Evolutionary conservation across 306 rosid genomes (phyloP).

Genomic region (Acacia confusa): DNA sequence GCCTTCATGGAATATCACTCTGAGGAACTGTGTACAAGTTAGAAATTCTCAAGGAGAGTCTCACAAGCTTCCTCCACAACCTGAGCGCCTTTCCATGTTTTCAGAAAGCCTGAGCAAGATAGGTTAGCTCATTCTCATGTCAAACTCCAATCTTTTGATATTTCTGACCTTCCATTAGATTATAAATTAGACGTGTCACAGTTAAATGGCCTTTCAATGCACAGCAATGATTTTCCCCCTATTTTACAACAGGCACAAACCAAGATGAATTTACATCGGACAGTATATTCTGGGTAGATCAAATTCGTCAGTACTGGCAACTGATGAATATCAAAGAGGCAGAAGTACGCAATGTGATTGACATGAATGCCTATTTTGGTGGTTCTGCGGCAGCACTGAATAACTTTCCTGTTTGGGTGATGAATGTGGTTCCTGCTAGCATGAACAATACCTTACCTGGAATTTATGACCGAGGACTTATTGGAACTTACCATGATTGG

Average conservation of each 20-base stretch:
- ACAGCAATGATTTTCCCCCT: neutral
- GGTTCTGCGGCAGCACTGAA: constrained; percentile 60
- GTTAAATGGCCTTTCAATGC: constrained; percentile 4
- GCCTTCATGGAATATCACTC: constrained; percentile 72
- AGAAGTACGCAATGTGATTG: constrained; percentile 61
- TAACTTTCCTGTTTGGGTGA: constrained; percentile 50
- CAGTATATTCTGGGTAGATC: constrained; percentile 49
- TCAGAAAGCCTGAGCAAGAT: constrained; percentile 62
- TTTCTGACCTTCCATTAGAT: neutral
- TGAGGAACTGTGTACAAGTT: constrained; percentile 64
- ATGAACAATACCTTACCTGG: constrained; percentile 59
- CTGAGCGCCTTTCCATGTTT: constrained; percentile 65
- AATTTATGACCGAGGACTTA: constrained; percentile 54
- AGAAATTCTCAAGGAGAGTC: constrained; percentile 41
- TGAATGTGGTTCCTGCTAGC: constrained; percentile 60
- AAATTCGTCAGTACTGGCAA: constrained; percentile 49
- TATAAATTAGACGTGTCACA: neutral
- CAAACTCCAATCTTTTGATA: constrained; percentile 16
- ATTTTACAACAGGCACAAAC: constrained; percentile 42
- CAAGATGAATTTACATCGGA: constrained; percentile 49
- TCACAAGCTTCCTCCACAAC: constrained; percentile 58
- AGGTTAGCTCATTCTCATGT: constrained; percentile 51
- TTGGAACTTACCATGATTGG: constrained; percentile 69
- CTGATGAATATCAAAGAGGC: constrained; percentile 44
- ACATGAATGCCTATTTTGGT: constrained; percentile 64